phyloP scores from a whole-genome alignment of 1,139 yeast species.

The Suhomyces panamericanus region DNA sequence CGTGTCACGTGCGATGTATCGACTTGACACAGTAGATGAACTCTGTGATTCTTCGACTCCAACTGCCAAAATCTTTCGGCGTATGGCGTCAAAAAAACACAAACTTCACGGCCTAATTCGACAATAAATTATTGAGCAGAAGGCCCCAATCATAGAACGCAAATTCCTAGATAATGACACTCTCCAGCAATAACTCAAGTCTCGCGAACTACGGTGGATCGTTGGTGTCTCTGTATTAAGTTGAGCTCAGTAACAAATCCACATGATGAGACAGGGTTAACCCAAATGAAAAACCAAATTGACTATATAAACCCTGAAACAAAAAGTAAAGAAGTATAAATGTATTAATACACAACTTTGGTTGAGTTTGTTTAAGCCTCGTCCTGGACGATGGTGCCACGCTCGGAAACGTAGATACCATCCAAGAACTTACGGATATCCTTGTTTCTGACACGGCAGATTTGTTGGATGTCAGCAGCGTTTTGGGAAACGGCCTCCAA shows the following conservation, averaged over 20 bases:
- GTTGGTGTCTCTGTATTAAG: constrained; percentile 61
- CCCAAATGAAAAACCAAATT: constrained; percentile 32
- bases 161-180: not conserved
- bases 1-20: not conserved
- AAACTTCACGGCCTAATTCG: not conserved
- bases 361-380: constrained; percentile 17
- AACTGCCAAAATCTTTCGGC: constrained; percentile 13
- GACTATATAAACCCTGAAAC: constrained; percentile 34
- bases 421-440: constrained; percentile 99
- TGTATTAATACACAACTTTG: constrained; percentile 25
- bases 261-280: constrained; percentile 40
- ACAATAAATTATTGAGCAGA: not conserved
- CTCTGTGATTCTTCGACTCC: constrained; percentile 3
- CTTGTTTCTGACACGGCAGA: constrained; percentile 99
- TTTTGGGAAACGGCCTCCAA: constrained; percentile 97
- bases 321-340: constrained; percentile 21
- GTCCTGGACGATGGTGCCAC: constrained; percentile 80
- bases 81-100: constrained; percentile 2
- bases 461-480: constrained; percentile 98
- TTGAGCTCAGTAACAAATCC: constrained; percentile 58
- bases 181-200: constrained; percentile 14
- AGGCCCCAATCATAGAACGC: not conserved
- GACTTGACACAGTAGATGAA: not conserved
- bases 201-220: constrained; percentile 42
- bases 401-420: constrained; percentile 99